Base-by-base conservation (phyloP, 768 basidiomycete species). In the Psilocybe cubensis region DNA sequence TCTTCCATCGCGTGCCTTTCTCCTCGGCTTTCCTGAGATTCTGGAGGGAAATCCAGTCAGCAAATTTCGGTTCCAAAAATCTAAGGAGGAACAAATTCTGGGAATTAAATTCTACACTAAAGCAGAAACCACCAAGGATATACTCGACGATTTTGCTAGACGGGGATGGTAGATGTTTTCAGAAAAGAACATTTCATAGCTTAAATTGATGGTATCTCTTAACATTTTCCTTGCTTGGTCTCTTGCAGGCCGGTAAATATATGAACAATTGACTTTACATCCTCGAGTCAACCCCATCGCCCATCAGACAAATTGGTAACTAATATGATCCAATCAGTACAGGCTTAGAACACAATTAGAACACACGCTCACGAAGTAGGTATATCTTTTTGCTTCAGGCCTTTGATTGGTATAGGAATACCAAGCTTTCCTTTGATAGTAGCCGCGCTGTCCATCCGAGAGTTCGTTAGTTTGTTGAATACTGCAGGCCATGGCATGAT, bases 151-250 rank as follows among this genome's bases (percentile, higher is more conserved):
- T 35, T 74, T 73, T 57, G 72, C 68, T 47, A 61, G 20, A 12
- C 62, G 68, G 17, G 72, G 73, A 20, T 75, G 74, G 74, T 74
- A 55, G n/a, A n/a, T n/a, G n/a, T n/a, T n/a, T n/a, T n/a, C n/a
- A n/a, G n/a, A n/a, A n/a, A n/a, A n/a, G n/a, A n/a, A n/a, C n/a
- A n/a, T n/a, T n/a, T n/a, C n/a, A n/a, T n/a, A n/a, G n/a, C n/a
- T n/a, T n/a, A n/a, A n/a, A n/a, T n/a, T n/a, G n/a, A n/a, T n/a
- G n/a, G n/a, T n/a, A n/a, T n/a, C n/a, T n/a, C n/a, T n/a, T n/a
- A n/a, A n/a, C n/a, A n/a, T n/a, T n/a, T n/a, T n/a, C n/a, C n/a
- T n/a, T n/a, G n/a, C n/a, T n/a, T n/a, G n/a, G n/a, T n/a, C n/a
- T n/a, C n/a, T n/a, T n/a, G n/a, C n/a, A n/a, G n/a, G n/a, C n/a